Percentiles rank a stretch among this genome's conserved stretches.
Evolutionary conservation across 2,329 filamentous ascomycete genomes (phyloP).

Genomic region (Aspergillus hiratsukae): DNA sequence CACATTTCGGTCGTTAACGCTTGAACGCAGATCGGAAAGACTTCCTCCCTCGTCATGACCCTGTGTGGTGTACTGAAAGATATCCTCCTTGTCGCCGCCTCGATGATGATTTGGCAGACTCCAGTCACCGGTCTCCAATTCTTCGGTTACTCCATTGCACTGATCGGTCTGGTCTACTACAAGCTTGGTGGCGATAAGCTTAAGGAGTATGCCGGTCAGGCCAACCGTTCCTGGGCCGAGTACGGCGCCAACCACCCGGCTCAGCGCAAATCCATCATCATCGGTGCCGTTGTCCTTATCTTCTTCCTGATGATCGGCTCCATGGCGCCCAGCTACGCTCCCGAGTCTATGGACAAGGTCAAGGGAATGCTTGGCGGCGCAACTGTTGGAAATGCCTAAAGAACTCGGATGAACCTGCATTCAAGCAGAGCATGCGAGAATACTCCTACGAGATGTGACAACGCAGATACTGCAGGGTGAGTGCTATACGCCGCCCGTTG

Average conservation of each 20-base stretch:
- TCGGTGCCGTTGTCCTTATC: constrained; percentile 60
- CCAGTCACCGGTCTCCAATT: constrained; percentile 66
- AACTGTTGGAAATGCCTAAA: constrained; percentile 30
- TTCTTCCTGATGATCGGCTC: constrained; percentile 65
- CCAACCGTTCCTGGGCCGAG: constrained; percentile 75
- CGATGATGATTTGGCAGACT: constrained; percentile 74
- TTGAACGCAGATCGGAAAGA: constrained; percentile 69
- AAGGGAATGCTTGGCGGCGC: constrained; percentile 35
- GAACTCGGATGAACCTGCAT: not conserved
- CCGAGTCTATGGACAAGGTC: constrained; percentile 30
- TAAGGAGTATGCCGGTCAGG: constrained; percentile 71
- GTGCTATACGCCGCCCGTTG: not conserved
- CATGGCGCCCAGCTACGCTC: constrained; percentile 52
- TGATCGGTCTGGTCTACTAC: constrained; percentile 62
- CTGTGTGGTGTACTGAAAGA: constrained; percentile 84
- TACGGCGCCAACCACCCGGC: constrained; percentile 74
- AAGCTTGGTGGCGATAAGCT: constrained; percentile 72
- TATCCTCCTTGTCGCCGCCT: constrained; percentile 72
- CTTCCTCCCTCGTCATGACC: constrained; percentile 78
- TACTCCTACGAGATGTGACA: not conserved
- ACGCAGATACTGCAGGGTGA: not conserved
- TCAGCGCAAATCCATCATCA: constrained; percentile 71
- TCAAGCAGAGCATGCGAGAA: not conserved
- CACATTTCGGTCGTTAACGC: not conserved
- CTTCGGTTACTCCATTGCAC: constrained; percentile 72